Conservation (phyloP, 805 yeast species). For the Teunomyces lycoperdinae region DNA sequence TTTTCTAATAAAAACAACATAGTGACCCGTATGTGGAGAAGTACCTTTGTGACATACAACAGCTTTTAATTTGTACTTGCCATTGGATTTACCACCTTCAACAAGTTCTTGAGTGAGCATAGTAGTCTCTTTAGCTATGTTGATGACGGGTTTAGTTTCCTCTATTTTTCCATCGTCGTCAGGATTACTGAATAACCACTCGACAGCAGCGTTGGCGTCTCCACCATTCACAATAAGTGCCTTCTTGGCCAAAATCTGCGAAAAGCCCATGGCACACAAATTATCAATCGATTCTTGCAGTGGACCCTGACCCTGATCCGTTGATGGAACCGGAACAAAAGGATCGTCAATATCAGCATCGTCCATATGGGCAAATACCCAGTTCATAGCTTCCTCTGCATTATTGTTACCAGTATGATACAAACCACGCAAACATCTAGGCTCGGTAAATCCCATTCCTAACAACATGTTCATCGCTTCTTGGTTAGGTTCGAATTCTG, state of each 20-base stretch:
- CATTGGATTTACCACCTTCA: conserved; percentile 9
- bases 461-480: conserved; percentile 52
- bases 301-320: conserved; percentile 23
- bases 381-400: conserved; percentile 78
- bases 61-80: conserved; percentile 52
- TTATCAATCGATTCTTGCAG: conserved; percentile 41
- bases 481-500: conserved; percentile 51
- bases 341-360: conserved; percentile 75
- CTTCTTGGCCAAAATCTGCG: conserved; percentile 59
- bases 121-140: conserved; percentile 23
- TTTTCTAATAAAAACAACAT: conserved; percentile 71
- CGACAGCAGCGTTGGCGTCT: conserved; percentile 75
- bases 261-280: conserved; percentile 77
- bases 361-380: conserved; percentile 89
- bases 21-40: conserved; percentile 89
- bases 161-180: conserved; percentile 67
- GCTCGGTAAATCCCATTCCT: conserved; percentile 86
- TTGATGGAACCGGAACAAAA: conserved; percentile 26
- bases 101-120: conserved; percentile 14
- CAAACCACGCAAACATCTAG: conserved; percentile 64
- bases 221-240: conserved; percentile 61
- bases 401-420: conserved; percentile 65
- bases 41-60: conserved; percentile 87
- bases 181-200: conserved; percentile 85
- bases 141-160: conserved; percentile 16